Conservation (phyloP, 2,329 filamentous ascomycete genomes). For the Trichoderma hamatum region DNA sequence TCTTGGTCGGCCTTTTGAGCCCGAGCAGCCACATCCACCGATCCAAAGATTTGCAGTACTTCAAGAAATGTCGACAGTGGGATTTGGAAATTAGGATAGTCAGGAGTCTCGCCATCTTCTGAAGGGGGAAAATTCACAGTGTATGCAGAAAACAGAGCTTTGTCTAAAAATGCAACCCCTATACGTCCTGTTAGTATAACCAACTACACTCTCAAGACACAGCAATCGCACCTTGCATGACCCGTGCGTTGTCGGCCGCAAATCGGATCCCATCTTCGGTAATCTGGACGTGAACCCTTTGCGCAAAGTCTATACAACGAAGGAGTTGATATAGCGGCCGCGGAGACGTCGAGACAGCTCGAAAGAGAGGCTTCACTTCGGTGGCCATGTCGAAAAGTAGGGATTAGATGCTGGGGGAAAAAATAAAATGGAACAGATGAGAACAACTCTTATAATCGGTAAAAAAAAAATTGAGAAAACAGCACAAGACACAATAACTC, state of each 20-base stretch:
- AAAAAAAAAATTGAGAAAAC: not conserved
- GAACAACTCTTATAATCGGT: slow-evolving; percentile 3
- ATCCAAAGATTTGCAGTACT: slow-evolving; percentile 91
- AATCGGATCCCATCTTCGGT: slow-evolving; percentile 85
- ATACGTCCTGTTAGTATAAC: slow-evolving; percentile 23
- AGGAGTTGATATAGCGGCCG: slow-evolving; percentile 70
- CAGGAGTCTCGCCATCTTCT: slow-evolving; percentile 44
- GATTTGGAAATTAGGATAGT: slow-evolving; percentile 77
- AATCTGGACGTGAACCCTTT: slow-evolving; percentile 69
- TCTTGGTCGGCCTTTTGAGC: slow-evolving; percentile 62
- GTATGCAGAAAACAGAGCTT: slow-evolving; percentile 85
- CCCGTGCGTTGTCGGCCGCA: slow-evolving; percentile 81
- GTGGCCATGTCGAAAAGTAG: slow-evolving; percentile 35
- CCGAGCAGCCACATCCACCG: slow-evolving; percentile 68
- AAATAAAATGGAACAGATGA: not conserved
- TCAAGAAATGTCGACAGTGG: slow-evolving; percentile 86
- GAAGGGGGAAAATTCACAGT: slow-evolving; percentile 59
- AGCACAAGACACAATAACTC: slow-evolving; percentile 31
- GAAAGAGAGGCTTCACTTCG: slow-evolving; percentile 61
- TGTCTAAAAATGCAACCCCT: slow-evolving; percentile 76
- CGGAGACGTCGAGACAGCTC: slow-evolving; percentile 76
- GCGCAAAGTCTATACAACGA: slow-evolving; percentile 62
- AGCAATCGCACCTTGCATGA: slow-evolving; percentile 75
- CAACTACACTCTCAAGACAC: slow-evolving; percentile 2
- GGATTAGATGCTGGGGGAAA: slow-evolving; percentile 9